Evolutionary conservation across 805 yeast species (phyloP).

Genomic region (Candida easanensis): DNA sequence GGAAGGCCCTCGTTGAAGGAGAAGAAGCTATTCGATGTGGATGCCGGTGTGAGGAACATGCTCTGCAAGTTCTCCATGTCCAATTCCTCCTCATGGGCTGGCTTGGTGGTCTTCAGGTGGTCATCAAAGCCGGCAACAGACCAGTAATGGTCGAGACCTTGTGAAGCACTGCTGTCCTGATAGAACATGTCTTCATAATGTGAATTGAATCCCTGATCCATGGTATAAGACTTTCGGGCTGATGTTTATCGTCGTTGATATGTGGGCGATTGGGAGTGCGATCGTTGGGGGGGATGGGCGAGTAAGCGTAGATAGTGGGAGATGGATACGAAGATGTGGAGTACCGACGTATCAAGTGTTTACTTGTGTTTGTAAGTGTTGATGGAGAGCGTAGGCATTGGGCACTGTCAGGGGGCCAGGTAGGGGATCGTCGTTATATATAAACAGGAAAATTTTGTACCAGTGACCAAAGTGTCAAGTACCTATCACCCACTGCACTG

Average conservation of each 20-base stretch:
- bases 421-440: conserved; percentile 1
- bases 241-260: background rate
- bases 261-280: background rate
- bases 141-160: background rate
- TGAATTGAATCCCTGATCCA: background rate
- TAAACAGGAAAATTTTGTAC: background rate
- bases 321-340: too few relatives aligned
- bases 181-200: background rate
- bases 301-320: too few relatives aligned
- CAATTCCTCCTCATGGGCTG: background rate
- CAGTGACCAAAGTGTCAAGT: conserved; percentile 4
- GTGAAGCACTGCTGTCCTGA: background rate
- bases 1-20: conserved; percentile 1
- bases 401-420: background rate
- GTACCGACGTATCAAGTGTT: too few relatives aligned
- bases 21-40: background rate
- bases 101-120: background rate
- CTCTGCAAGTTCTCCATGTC: conserved; percentile 3
- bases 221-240: too few relatives aligned
- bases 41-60: background rate
- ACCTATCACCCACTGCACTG: conserved; percentile 4
- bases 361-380: too few relatives aligned
- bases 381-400: too few relatives aligned
- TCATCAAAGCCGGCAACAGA: background rate
- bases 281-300: too few relatives aligned